These are phyloP conservation scores for Artemisia argyi DNA, from an alignment of 129 eudicot species.

Conservation along the genomic window DNA sequence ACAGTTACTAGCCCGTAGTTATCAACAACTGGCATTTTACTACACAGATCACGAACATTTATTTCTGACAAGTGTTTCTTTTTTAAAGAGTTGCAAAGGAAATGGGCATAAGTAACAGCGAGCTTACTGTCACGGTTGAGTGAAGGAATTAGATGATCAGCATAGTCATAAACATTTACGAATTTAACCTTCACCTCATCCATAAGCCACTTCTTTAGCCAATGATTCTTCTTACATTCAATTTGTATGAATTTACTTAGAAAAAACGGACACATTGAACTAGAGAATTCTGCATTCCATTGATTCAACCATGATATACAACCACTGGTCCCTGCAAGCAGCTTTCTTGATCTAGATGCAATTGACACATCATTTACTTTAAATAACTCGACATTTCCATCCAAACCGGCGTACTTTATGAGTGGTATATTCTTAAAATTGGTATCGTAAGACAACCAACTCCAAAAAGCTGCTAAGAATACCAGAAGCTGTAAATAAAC, in stretches of 20 bases:
- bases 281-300: conserved; percentile 39
- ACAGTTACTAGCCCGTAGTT: conserved; percentile 30
- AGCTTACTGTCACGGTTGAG: conserved; percentile 9
- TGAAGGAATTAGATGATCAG: conserved; percentile 13
- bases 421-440: conserved; percentile 32
- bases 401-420: conserved; percentile 36
- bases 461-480: conserved; percentile 38
- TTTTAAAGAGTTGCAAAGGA: conserved; percentile 31
- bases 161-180: conserved; percentile 34
- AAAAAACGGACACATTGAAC: conserved; percentile 15
- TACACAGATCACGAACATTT: conserved; percentile 21
- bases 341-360: too few species aligned
- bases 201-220: conserved; percentile 39
- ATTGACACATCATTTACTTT: background rate
- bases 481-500: conserved; percentile 42
- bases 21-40: conserved; percentile 45
- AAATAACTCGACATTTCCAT: conserved; percentile 26
- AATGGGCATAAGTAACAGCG: conserved; percentile 41
- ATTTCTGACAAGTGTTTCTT: conserved; percentile 5
- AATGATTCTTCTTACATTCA: conserved; percentile 11
- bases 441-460: conserved; percentile 20
- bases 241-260: conserved; percentile 36
- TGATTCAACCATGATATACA: conserved; percentile 44
- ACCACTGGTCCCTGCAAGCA: too few species aligned
- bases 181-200: conserved; percentile 25